Conservation (phyloP, 176 grass and related monocot species). For the Tuctoria greenei region DNA sequence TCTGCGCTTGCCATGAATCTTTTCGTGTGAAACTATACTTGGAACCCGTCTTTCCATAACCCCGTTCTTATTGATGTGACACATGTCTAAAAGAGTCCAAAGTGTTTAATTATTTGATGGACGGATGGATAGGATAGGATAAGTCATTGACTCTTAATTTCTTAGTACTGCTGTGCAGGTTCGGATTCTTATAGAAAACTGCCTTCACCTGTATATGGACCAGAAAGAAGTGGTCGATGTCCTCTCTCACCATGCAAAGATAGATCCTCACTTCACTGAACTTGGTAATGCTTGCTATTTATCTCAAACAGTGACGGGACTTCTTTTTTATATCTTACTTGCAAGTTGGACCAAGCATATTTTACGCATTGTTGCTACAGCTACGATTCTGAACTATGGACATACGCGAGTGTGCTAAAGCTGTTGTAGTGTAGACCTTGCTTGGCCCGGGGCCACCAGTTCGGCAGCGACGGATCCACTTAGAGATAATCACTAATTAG, state of each 20-base stretch:
- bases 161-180: slow-evolving; percentile 47
- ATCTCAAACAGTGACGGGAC: background rate
- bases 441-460: background rate
- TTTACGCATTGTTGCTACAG: no score
- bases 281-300: slow-evolving; percentile 57
- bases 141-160: background rate
- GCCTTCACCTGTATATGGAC: slow-evolving; percentile 88
- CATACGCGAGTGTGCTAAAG: background rate
- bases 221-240: slow-evolving; percentile 80
- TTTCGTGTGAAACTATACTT: background rate
- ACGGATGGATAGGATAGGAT: background rate
- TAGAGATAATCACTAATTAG: background rate
- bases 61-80: background rate
- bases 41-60: background rate
- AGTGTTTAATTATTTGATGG: background rate
- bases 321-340: background rate
- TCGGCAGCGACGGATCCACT: background rate
- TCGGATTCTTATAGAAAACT: slow-evolving; percentile 68
- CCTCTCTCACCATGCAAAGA: slow-evolving; percentile 68
- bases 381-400: background rate
- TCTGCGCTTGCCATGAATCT: background rate
- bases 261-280: slow-evolving; percentile 89
- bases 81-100: background rate
- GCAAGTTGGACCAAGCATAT: slow-evolving; percentile 2
- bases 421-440: background rate